These are phyloP conservation scores for Aspergillus neoniger DNA, from an alignment of 2,329 filamentous ascomycete genomes.

Conservation along the genomic window DNA sequence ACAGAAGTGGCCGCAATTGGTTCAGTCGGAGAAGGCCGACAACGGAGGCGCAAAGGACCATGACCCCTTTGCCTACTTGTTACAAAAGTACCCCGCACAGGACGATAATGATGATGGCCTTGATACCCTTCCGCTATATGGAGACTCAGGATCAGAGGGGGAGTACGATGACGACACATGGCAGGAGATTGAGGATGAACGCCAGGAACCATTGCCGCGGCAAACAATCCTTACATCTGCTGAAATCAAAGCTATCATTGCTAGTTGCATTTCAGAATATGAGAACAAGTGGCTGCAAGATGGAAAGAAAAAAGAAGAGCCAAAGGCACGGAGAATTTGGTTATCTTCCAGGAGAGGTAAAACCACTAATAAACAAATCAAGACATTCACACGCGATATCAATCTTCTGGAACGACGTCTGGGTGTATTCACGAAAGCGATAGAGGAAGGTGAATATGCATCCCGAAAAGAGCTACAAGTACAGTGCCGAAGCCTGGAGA, in stretches of 20 bases:
- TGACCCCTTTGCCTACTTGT: slow-evolving; percentile 35
- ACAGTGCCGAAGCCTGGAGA: slow-evolving; percentile 63
- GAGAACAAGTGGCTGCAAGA: slow-evolving; percentile 59
- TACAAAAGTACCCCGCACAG: slow-evolving; percentile 46
- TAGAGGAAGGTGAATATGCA: slow-evolving; percentile 56
- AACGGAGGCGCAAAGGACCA: neutral
- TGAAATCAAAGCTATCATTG: slow-evolving; percentile 56
- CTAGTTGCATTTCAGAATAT: slow-evolving; percentile 55
- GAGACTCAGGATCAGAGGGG: slow-evolving; percentile 56
- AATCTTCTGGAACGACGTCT: slow-evolving; percentile 55
- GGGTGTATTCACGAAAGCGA: slow-evolving; percentile 55
- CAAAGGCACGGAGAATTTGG: slow-evolving; percentile 66
- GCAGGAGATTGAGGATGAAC: slow-evolving; percentile 63
- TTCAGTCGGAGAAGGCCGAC: neutral
- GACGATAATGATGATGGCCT: slow-evolving; percentile 44
- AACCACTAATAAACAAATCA: slow-evolving; percentile 47
- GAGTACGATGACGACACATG: slow-evolving; percentile 62
- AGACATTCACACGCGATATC: slow-evolving; percentile 47
- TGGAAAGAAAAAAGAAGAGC: slow-evolving; percentile 58
- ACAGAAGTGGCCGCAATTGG: slow-evolving; percentile 32
- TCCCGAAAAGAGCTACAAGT: slow-evolving; percentile 55
- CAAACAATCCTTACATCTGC: slow-evolving; percentile 44
- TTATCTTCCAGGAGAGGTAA: slow-evolving; percentile 50
- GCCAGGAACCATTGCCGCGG: slow-evolving; percentile 19
- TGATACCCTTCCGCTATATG: slow-evolving; percentile 53